Evolutionary conservation across 768 basidiomycete genomes (phyloP), one percentile per base, ranked within the genome.

Genomic region (Suillus paluster): DNA sequence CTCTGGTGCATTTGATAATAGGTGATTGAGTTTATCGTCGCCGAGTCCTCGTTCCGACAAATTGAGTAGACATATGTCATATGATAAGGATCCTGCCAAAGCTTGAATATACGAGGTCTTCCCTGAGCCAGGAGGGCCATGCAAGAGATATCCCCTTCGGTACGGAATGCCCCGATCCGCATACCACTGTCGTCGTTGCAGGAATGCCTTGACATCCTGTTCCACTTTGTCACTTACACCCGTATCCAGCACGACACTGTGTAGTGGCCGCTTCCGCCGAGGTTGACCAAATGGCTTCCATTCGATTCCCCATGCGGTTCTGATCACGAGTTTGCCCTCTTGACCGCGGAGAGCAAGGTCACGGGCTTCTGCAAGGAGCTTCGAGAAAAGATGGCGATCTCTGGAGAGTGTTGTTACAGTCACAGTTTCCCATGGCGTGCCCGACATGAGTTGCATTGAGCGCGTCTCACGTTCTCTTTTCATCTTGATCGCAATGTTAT

Each of bases 51-150:
- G 87, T 77, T 99, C 95, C 25, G 96, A 95, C 44, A 99, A 85
- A 74, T 99, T 99, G 39, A 99, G 81, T 38, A 99, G 78, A 71
- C 95, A 98, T 58, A 99, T 97, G 75, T 99, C 96, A 79, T 98
- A 99, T 36, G 88, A 88, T 36, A 99, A 78, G 12, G 89, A 86
- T 8, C 96, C 97, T 11, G 97, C 97, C 34, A 99, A 83, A 14
- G 97, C 95, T 77, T 99, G 97, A 67, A 99, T 99, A 79, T 94
- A 99, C 7, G 97, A 99, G 1, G 97, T 96, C 73, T 99, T 99
- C 54, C 97, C 97, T 1, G 95, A 97, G 17, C 97, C 97, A 8
- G 97, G 97, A 23, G 97, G 97, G 12, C 97, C 97, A 69, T 99
- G 86, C 17, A 99, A 78, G 11, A 99, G 84, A 75, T 98, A 98